Percentiles rank a stretch among this genome's conserved stretches.
Conservation (phyloP, 139 green algal species). For the Pseudopediastrum boryanum region DNA sequence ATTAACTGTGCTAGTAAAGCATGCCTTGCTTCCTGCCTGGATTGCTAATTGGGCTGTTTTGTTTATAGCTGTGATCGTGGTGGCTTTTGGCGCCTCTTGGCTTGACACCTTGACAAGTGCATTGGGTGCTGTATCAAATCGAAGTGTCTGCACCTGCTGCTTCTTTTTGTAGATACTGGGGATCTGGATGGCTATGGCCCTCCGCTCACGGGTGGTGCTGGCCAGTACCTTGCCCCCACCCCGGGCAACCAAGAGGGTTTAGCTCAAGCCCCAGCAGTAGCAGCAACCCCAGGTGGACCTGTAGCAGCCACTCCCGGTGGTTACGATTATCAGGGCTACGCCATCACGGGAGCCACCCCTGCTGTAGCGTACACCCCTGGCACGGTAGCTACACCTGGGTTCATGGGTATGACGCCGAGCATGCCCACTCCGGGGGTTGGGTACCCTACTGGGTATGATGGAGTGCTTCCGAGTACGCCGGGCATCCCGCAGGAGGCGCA, state of each 20-base stretch:
- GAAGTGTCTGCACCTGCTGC: neutral
- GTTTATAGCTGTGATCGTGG: neutral
- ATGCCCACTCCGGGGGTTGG: neutral
- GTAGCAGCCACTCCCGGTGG: slow-evolving; percentile 9
- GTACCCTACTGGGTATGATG: slow-evolving; percentile 18
- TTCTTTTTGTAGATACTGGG: too few relatives aligned
- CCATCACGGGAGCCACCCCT: neutral
- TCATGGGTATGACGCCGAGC: slow-evolving; percentile 17
- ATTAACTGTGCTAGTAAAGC: too few relatives aligned
- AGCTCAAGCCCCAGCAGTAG: neutral
- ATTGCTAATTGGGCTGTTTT: neutral
- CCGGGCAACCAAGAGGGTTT: neutral
- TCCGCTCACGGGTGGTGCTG: slow-evolving; percentile 1
- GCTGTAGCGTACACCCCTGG: slow-evolving; percentile 7
- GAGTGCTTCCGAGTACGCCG: slow-evolving; percentile 6
- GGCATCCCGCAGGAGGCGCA: neutral
- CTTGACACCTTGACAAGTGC: too few relatives aligned
- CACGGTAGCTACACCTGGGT: slow-evolving; percentile 22
- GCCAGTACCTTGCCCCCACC: slow-evolving; percentile 2
- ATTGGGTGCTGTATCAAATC: neutral
- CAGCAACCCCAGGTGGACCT: too few relatives aligned
- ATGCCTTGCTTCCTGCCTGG: neutral
- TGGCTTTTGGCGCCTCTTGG: neutral
- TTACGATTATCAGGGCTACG: neutral
- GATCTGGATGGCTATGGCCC: neutral